Base-by-base conservation (phyloP, 257 asterid genomes). In the Handroanthus guayacan region DNA sequence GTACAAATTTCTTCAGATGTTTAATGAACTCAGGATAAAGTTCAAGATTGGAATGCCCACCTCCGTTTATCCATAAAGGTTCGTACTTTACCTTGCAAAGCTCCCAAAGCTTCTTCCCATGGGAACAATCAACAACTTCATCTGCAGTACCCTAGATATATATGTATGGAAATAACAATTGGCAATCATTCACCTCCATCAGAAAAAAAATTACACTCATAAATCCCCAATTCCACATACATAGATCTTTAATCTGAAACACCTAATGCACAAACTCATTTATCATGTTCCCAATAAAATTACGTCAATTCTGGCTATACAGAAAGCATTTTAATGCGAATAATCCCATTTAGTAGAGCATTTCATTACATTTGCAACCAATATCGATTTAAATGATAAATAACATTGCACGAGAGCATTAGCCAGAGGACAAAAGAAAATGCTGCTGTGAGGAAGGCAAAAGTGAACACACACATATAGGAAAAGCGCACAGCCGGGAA, bases 31-130 rank as follows among this genome's bases (percentile, higher is more conserved):
- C 98, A 0, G 98, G 97, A 56, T 87, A 94, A 63, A 94, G 91
- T 81, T 94, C 98, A 50, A 94, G 97, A 84, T 94, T 94, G 91
- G 97, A 89, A 83, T 94, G 97, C 16, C 97, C 97, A 43, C 97
- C 98, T 63, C 98, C 97, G 25, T 55, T 89, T 84, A 94, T 67
- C 98, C 98, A 94, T 52, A 90, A 16, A 54, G 98, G 98, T 31
- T 94, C 98, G 47, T 94, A 94, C 71, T 92, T 92, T 56, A 86
- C 89, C 80, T 89, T 90, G 87, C 93, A 92, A 67, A 88, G 97
- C 84, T 90, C 97, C 84, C 87, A 84, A 57, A 94, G 97, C 87
- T 90, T 96, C 88, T 90, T 90, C 60, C 98, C 98, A 6, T 94
- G 98, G 52, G 96, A 89, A 81, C 85, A 90, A 83, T 94, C 97